Evolutionary conservation across 2,329 filamentous ascomycete species (phyloP).

Genomic region (Penicillium sp.): DNA sequence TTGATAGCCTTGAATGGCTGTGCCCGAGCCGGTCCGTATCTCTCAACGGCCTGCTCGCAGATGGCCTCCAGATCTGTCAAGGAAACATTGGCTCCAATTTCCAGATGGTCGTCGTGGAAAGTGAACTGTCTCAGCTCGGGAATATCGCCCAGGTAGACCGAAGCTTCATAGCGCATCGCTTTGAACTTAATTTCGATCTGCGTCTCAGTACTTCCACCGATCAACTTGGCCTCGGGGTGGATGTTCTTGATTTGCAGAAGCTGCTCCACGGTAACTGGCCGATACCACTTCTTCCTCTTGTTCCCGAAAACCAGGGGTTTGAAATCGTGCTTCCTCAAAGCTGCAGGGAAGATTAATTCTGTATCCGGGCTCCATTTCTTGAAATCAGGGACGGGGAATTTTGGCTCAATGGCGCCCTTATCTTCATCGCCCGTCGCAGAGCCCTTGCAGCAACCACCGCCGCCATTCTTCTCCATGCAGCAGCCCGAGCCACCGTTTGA

Average conservation of each 20-base stretch:
- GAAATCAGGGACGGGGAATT: conserved; percentile 83
- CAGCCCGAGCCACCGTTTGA: conserved; percentile 64
- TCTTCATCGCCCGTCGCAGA: conserved; percentile 47
- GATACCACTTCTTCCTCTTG: conserved; percentile 90
- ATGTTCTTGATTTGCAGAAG: conserved; percentile 86
- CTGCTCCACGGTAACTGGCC: conserved; percentile 81
- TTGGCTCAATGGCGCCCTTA: conserved; percentile 41
- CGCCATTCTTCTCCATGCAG: conserved; percentile 66
- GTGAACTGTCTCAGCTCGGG: conserved; percentile 79
- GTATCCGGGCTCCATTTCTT: conserved; percentile 94
- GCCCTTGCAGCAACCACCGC: conserved; percentile 67
- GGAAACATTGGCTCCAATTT: conserved; percentile 89
- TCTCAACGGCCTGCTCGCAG: conserved; percentile 71
- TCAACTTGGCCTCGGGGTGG: conserved; percentile 85
- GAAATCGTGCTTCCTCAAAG: conserved; percentile 77
- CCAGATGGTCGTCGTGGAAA: conserved; percentile 77
- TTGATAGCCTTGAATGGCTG: conserved; percentile 89
- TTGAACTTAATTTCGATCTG: conserved; percentile 99
- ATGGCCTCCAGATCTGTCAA: conserved; percentile 88
- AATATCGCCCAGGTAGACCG: conserved; percentile 91
- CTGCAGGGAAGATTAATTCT: conserved; percentile 89
- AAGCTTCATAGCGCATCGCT: conserved; percentile 82
- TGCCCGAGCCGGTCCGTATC: conserved; percentile 68
- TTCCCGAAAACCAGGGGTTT: conserved; percentile 85
- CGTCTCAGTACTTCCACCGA: conserved; percentile 93